phyloP scores from a whole-genome alignment of 345 rosid species.

The Populus simonii region DNA sequence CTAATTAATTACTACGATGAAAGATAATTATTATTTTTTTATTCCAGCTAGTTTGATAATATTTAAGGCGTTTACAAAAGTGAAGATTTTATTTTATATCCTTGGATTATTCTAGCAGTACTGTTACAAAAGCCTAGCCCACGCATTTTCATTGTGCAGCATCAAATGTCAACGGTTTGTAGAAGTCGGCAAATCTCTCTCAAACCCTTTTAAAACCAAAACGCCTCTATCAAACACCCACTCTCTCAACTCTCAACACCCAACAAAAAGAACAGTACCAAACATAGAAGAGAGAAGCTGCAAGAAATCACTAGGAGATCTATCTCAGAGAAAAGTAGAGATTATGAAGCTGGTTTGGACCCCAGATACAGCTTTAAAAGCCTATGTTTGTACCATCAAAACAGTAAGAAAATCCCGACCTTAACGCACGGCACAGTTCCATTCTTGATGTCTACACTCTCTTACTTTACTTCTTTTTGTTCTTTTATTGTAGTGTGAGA shows the following conservation, averaged over 20 bases:
- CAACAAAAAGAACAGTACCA: neutral
- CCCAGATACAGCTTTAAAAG: slow-evolving; percentile 71
- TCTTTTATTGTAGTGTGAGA: slow-evolving; percentile 39
- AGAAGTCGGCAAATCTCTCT: neutral
- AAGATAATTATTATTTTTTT: neutral
- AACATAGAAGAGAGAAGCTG: neutral
- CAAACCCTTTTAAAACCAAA: neutral
- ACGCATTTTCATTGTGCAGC: neutral
- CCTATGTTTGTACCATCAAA: slow-evolving; percentile 65
- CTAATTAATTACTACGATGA: neutral
- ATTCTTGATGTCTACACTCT: neutral
- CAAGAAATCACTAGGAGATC: neutral
- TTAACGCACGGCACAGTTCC: neutral
- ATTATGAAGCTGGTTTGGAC: slow-evolving; percentile 87
- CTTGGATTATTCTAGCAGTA: neutral
- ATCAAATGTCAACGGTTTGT: neutral
- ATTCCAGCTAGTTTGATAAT: neutral
- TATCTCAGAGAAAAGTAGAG: neutral
- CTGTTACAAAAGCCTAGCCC: neutral
- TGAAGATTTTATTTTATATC: neutral
- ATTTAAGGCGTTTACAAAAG: neutral
- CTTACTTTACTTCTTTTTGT: neutral
- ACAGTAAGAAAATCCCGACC: slow-evolving; percentile 33
- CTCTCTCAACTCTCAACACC: neutral
- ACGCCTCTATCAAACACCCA: neutral